Conservation (phyloP, 257 asterid genomes). For the Orobanche coerulescens region DNA sequence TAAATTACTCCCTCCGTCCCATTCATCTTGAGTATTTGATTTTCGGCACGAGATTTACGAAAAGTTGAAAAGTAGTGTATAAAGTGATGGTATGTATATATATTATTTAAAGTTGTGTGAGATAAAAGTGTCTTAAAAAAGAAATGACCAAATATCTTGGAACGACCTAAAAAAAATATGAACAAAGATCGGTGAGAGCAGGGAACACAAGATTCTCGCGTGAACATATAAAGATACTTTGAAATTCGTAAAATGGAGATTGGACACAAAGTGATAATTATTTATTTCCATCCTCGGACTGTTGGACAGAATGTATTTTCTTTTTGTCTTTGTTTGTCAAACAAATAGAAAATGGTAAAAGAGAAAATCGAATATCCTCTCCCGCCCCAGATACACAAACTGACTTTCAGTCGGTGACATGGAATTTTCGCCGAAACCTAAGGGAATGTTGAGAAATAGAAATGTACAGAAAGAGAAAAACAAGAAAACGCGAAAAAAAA, state of each 20-base stretch:
- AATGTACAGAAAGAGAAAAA: constrained; percentile 21
- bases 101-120: too few species aligned
- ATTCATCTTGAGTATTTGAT: too few species aligned
- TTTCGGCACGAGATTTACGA: too few species aligned
- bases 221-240: constrained; percentile 3
- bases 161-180: too few species aligned
- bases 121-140: too few species aligned
- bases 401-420: constrained; percentile 52
- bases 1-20: too few species aligned
- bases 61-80: too few species aligned
- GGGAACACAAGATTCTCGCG: neutral
- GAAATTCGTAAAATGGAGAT: neutral
- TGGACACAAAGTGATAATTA: neutral
- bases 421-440: constrained; percentile 37
- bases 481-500: neutral
- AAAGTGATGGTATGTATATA: too few species aligned
- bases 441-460: constrained; percentile 27
- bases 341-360: constrained; percentile 36
- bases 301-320: constrained; percentile 24
- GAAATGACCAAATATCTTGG: too few species aligned
- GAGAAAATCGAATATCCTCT: constrained; percentile 26
- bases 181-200: too few species aligned
- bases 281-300: neutral
- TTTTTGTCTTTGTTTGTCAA: constrained; percentile 42
- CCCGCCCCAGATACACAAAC: constrained; percentile 29